Evolutionary conservation across 2,329 filamentous ascomycete genomes (phyloP).

Genomic region (Cladosporium sphaerospermum): DNA sequence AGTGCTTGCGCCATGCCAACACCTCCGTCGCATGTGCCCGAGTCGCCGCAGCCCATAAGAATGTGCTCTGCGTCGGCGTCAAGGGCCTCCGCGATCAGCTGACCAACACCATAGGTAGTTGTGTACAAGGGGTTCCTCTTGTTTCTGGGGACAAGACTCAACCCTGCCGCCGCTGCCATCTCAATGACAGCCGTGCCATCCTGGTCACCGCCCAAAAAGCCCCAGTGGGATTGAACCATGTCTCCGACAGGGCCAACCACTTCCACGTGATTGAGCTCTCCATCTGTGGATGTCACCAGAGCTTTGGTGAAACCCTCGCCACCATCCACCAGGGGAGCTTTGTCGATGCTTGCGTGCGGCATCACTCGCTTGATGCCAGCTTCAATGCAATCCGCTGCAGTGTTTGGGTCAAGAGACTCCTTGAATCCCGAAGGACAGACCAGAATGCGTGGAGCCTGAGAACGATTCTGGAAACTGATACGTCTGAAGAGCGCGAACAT

Average conservation of each 20-base stretch:
- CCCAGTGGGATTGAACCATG: conserved; percentile 41
- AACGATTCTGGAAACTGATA: conserved; percentile 9
- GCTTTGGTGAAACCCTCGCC: conserved; percentile 48
- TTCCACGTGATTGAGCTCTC: conserved; percentile 32
- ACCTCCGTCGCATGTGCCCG: conserved; percentile 49
- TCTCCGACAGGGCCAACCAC: conserved; percentile 43
- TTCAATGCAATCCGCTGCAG: conserved; percentile 48
- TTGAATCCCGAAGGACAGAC: conserved; percentile 51
- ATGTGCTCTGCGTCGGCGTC: conserved; percentile 42
- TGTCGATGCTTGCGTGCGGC: conserved; percentile 38
- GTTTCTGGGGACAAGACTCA: conserved; percentile 43
- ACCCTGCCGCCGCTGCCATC: conserved; percentile 49
- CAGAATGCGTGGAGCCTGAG: conserved; percentile 35
- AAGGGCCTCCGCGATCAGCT: conserved; percentile 43
- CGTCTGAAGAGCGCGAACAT: conserved; percentile 8
- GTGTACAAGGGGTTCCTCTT: conserved; percentile 43
- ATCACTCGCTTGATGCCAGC: conserved; percentile 42
- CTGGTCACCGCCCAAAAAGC: conserved; percentile 34
- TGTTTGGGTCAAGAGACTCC: conserved; percentile 44
- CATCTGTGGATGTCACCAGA: conserved; percentile 40
- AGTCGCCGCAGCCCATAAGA: conserved; percentile 49
- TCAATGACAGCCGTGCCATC: conserved; percentile 44
- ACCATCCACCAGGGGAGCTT: conserved; percentile 48
- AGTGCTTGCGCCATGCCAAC: conserved; percentile 51
- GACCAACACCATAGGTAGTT: conserved; percentile 48